phyloP scores from a whole-genome alignment of 108 stramenopile genomes.

The Pseudonitzschia delicatissima region DNA sequence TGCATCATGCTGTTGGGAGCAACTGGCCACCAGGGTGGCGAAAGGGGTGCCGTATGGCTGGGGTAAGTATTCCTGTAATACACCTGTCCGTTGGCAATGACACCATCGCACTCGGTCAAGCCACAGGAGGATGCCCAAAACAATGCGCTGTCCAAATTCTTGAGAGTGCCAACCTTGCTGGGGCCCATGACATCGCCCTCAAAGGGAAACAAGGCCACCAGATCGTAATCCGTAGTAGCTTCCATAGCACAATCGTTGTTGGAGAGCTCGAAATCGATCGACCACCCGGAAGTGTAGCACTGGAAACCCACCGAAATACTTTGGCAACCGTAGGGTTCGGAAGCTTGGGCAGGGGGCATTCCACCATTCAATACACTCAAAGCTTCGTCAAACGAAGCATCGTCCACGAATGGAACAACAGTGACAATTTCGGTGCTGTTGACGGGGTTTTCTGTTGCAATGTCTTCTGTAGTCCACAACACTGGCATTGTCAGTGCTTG shows the following conservation, averaged over 20 bases:
- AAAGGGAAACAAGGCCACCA: not conserved
- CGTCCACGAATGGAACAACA: no score
- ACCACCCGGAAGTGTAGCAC: not conserved
- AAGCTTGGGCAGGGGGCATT: not conserved
- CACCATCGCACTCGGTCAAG: not conserved
- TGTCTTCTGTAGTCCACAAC: no score
- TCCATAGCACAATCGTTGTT: not conserved
- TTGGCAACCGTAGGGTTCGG: not conserved
- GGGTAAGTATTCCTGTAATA: conserved; percentile 12
- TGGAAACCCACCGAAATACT: not conserved
- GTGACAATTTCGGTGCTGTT: no score
- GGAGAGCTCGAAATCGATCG: conserved; percentile 10
- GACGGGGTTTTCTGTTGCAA: no score
- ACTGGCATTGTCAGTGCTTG: no score
- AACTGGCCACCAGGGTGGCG: not conserved
- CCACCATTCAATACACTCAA: no score
- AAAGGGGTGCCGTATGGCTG: not conserved
- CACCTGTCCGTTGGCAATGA: not conserved
- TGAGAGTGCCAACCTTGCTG: not conserved
- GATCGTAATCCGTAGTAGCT: not conserved
- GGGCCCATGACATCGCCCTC: not conserved
- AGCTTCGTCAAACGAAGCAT: no score
- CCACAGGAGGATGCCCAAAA: conserved; percentile 5
- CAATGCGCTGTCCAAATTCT: not conserved
- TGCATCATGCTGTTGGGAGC: not conserved